Conservation (phyloP, 495 filamentous ascomycete genomes). For the Pseudomonodictys pantanalensis region DNA sequence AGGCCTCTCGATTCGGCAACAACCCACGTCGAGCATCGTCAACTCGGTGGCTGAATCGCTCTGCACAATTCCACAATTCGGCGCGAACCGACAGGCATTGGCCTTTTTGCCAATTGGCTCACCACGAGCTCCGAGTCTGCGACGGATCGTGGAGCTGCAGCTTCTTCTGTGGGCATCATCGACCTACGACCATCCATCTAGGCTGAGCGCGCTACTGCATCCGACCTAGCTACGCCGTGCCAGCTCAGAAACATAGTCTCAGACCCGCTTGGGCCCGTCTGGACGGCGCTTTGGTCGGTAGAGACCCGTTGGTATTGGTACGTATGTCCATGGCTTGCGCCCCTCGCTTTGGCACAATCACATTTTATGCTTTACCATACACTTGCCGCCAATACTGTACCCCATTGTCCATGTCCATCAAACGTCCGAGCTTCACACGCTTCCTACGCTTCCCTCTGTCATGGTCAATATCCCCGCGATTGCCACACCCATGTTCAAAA, state of each 20-base stretch:
- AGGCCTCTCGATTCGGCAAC: neutral
- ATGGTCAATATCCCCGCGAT: neutral
- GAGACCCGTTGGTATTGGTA: neutral
- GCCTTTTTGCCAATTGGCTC: too few relatives aligned
- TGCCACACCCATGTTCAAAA: constrained; percentile 29
- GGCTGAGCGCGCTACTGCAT: neutral
- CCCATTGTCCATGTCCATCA: too few relatives aligned
- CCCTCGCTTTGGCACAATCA: neutral
- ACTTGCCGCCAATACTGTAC: neutral
- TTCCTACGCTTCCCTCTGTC: neutral
- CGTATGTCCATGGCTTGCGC: too few relatives aligned
- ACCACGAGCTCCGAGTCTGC: too few relatives aligned
- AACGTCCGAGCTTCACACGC: neutral
- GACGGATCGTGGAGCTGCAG: too few relatives aligned
- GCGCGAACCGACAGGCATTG: too few relatives aligned
- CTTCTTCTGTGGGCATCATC: too few relatives aligned
- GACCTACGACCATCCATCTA: too few relatives aligned
- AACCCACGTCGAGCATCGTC: neutral
- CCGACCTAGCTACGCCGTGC: neutral
- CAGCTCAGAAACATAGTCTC: neutral
- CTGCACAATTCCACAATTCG: too few relatives aligned
- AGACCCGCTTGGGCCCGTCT: neutral
- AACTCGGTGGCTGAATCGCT: too few relatives aligned
- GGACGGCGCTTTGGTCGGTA: neutral
- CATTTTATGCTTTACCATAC: neutral